phyloP scores from a whole-genome alignment of 352 stramenopile species.

The Pythium volutum region DNA sequence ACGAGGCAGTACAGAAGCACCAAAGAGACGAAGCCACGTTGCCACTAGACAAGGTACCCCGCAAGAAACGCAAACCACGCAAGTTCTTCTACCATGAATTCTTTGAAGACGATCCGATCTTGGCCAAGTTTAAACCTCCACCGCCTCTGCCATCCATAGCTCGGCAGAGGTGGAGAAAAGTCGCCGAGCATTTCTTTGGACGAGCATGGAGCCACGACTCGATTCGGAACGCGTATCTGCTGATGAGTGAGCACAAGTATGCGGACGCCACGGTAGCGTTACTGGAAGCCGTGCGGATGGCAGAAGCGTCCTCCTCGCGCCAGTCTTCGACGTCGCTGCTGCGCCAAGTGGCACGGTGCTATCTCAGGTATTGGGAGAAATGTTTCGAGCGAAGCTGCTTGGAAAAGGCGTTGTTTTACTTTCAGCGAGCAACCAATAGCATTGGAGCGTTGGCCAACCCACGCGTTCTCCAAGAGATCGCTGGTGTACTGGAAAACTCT shows the following conservation, averaged over 20 bases:
- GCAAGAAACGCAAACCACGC: conserved; percentile 40
- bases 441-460: conserved; percentile 47
- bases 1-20: conserved; percentile 40
- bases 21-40: conserved; percentile 30
- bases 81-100: conserved; percentile 77
- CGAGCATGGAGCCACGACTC: conserved; percentile 34
- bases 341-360: conserved; percentile 45
- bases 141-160: conserved; percentile 23
- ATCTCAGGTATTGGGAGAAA: conserved; percentile 34
- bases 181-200: conserved; percentile 43
- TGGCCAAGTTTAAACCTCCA: conserved; percentile 22
- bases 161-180: conserved; percentile 41
- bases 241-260: conserved; percentile 46
- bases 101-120: conserved; percentile 57
- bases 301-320: conserved; percentile 16
- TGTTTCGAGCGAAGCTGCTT: conserved; percentile 32
- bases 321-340: conserved; percentile 29
- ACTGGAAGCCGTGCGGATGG: conserved; percentile 27
- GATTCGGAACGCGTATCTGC: conserved; percentile 34
- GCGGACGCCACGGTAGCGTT: conserved; percentile 30
- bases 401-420: conserved; percentile 44
- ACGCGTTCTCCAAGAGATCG: conserved; percentile 59
- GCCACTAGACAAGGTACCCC: conserved; percentile 32
- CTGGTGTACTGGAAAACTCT: conserved; percentile 40
- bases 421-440: conserved; percentile 42